A percentile compares a stretch with the other conserved stretches of the same genome.
phyloP scores from a whole-genome alignment of 768 basidiomycete species.

The Trametes coccinea region DNA sequence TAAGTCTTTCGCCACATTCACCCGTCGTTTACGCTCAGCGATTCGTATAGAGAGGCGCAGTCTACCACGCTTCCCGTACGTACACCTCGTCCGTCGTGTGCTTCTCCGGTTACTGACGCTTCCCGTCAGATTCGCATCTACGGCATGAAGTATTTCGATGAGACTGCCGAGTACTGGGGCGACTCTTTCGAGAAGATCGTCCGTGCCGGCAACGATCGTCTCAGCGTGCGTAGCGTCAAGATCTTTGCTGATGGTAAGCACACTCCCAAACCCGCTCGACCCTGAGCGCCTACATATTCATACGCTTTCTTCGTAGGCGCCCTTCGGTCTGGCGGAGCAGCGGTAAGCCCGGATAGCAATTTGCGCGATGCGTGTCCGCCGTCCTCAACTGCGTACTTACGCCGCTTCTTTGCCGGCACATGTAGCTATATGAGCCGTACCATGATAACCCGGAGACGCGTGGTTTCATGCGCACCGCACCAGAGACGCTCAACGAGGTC shows the following conservation, averaged over 20 bases:
- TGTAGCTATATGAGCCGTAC: slow-evolving; percentile 78
- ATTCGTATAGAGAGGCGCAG: slow-evolving; percentile 11
- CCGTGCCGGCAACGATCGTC: slow-evolving; percentile 56
- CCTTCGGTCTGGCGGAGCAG: slow-evolving; percentile 86
- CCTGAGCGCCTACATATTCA: neutral
- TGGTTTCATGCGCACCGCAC: slow-evolving; percentile 75
- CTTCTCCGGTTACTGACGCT: neutral
- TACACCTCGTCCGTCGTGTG: neutral
- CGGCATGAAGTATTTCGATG: slow-evolving; percentile 74
- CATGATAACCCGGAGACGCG: slow-evolving; percentile 71
- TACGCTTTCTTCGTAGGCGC: slow-evolving; percentile 53
- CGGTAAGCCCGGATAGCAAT: slow-evolving; percentile 45
- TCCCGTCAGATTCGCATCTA: slow-evolving; percentile 65
- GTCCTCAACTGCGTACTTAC: neutral
- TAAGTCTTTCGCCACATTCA: slow-evolving; percentile 28
- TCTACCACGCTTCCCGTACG: slow-evolving; percentile 19
- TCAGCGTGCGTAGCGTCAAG: slow-evolving; percentile 76
- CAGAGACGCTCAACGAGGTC: slow-evolving; percentile 58
- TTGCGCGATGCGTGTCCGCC: neutral
- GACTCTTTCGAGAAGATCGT: slow-evolving; percentile 57
- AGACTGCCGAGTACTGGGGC: slow-evolving; percentile 72
- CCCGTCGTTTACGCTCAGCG: neutral
- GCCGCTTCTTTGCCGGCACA: neutral
- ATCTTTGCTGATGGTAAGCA: slow-evolving; percentile 70
- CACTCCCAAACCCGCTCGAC: neutral